A percentile compares a stretch with the other conserved stretches of the same genome.
Conservation (phyloP, 2,329 filamentous ascomycete genomes). For the Fusarium staphyleae region DNA sequence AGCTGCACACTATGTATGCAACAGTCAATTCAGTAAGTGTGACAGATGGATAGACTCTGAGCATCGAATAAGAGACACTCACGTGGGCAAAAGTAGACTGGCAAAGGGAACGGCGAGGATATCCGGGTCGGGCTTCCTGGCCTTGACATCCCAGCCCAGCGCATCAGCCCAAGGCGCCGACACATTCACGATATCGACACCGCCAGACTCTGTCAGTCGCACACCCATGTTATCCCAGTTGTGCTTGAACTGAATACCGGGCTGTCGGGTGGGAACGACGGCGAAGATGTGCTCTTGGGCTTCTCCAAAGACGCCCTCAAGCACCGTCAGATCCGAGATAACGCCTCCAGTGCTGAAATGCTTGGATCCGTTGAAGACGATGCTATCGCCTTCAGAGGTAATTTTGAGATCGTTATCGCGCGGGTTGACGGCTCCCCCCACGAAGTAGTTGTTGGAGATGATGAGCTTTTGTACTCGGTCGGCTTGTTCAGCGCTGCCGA, state of each 20-base stretch:
- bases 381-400: slow-evolving; percentile 58
- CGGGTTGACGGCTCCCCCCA: slow-evolving; percentile 71
- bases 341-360: slow-evolving; percentile 73
- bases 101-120: slow-evolving; percentile 62
- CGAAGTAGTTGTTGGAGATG: slow-evolving; percentile 69
- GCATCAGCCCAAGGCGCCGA: slow-evolving; percentile 66
- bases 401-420: slow-evolving; percentile 68
- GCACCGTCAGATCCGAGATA: slow-evolving; percentile 69
- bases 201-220: slow-evolving; percentile 68
- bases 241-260: slow-evolving; percentile 63
- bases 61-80: too few species aligned
- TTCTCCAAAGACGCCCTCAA: slow-evolving; percentile 67
- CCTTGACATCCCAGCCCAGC: slow-evolving; percentile 62
- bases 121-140: slow-evolving; percentile 58
- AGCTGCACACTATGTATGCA: slow-evolving; percentile 60
- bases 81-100: slow-evolving; percentile 65
- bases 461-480: slow-evolving; percentile 64
- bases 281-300: slow-evolving; percentile 69
- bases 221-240: slow-evolving; percentile 73
- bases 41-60: too few species aligned
- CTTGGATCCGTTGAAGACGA: slow-evolving; percentile 69
- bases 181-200: slow-evolving; percentile 66
- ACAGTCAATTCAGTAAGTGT: too few species aligned
- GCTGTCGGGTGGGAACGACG: slow-evolving; percentile 63
- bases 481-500: slow-evolving; percentile 68